phyloP scores from a whole-genome alignment of 2,329 filamentous ascomycete species.

The Colletotrichum magnum region DNA sequence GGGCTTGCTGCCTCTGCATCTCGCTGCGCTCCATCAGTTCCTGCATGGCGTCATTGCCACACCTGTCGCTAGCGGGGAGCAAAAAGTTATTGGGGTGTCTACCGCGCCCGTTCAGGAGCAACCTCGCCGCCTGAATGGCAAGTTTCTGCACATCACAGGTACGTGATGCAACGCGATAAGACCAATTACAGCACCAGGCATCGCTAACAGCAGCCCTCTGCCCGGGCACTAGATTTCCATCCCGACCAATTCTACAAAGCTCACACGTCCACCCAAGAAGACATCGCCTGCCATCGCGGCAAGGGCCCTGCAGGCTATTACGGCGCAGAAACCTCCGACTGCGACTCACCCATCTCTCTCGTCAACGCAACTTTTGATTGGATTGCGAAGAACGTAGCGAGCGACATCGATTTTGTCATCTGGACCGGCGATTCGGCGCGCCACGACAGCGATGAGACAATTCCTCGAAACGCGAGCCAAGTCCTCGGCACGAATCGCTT shows the following conservation, averaged over 20 bases:
- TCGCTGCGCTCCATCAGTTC: slow-evolving; percentile 37
- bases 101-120: slow-evolving; percentile 55
- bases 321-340: slow-evolving; percentile 88
- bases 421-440: slow-evolving; percentile 94
- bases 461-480: slow-evolving; percentile 81
- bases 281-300: slow-evolving; percentile 83
- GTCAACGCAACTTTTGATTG: slow-evolving; percentile 92
- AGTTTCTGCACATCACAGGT: slow-evolving; percentile 93
- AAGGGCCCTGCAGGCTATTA: slow-evolving; percentile 83
- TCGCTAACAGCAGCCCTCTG: slow-evolving; percentile 14
- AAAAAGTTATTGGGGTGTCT: slow-evolving; percentile 36
- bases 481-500: slow-evolving; percentile 84
- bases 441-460: slow-evolving; percentile 87
- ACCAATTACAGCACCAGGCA: neutral
- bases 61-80: slow-evolving; percentile 38
- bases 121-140: slow-evolving; percentile 68
- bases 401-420: slow-evolving; percentile 88
- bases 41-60: slow-evolving; percentile 40
- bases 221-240: slow-evolving; percentile 80
- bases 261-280: slow-evolving; percentile 78
- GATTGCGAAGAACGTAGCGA: slow-evolving; percentile 83
- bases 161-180: slow-evolving; percentile 47
- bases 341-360: slow-evolving; percentile 86
- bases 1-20: slow-evolving; percentile 38
- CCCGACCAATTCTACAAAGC: slow-evolving; percentile 89